Evolutionary conservation across 2,329 filamentous ascomycete genomes (phyloP), one percentile per base, ranked within the genome.

Genomic region (Trichoderma citrinoviride): DNA sequence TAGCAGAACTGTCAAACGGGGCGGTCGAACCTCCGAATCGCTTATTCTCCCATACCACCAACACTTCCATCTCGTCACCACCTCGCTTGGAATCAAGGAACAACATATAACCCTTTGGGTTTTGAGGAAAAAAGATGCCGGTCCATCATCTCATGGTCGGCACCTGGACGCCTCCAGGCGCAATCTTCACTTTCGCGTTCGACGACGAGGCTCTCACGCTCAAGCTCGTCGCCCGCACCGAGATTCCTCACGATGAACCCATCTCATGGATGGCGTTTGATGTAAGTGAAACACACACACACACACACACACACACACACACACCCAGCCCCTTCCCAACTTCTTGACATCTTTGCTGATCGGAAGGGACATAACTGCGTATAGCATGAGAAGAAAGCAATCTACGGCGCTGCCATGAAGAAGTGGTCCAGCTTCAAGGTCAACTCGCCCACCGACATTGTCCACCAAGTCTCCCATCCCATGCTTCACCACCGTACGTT

Each of bases 211-310:
- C 86, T 44, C 80, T 93, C 69, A 89, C 88, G 7, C 79, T 96
- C 67, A 85, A 89, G 70, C 78, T 95, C 72, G 80, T 96, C 73
- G 93, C 94, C 80, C 87, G 89, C 71, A 95, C 91, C 1, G 86
- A 88, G 65, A 95, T 96, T 64, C 89, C 91, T 5, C 78, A 90
- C 60, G 90, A 94, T 68, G 91, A 96, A 78, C 91, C 92, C 7
- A 95, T 96, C 70, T 96, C 92, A 66, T 96, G 92, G 92, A 94
- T 96, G 90, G 89, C 91, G 17, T 94, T 96, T 73, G 90, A 92
- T 76, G 91, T 92, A 81, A 79, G 89, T 46, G 14, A n/a, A n/a
- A n/a, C n/a, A n/a, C n/a, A n/a, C n/a, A n/a, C n/a, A n/a, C n/a
- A n/a, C n/a, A n/a, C n/a, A n/a, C n/a, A n/a, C n/a, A n/a, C n/a